These are phyloP conservation scores for Paspalum notatum DNA, from an alignment of 176 grass and related monocot species.

Conservation along the genomic window DNA sequence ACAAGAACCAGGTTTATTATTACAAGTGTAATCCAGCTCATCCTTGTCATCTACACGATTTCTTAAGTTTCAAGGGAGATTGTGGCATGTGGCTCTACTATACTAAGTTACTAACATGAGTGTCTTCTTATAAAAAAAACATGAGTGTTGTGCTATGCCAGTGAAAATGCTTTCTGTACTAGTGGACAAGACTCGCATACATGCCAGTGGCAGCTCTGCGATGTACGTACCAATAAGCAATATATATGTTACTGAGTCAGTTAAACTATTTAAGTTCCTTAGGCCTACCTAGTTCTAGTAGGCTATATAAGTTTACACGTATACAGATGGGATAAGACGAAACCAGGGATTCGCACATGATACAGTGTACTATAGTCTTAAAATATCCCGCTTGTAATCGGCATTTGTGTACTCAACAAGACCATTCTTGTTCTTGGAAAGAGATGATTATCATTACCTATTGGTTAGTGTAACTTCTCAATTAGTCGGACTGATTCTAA, in stretches of 20 bases:
- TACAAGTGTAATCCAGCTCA: neutral
- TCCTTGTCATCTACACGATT: neutral
- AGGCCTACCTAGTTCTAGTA: neutral
- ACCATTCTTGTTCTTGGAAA: slow-evolving; percentile 23
- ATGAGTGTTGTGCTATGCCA: too few species aligned
- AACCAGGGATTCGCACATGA: neutral
- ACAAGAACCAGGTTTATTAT: slow-evolving; percentile 7
- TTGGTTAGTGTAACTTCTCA: slow-evolving; percentile 6
- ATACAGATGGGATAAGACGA: neutral
- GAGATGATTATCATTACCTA: slow-evolving; percentile 18
- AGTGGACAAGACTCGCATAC: too few species aligned
- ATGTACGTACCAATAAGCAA: too few species aligned
- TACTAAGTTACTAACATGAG: too few species aligned
- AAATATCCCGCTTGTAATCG: neutral
- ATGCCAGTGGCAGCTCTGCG: too few species aligned
- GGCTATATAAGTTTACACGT: neutral
- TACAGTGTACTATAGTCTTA: slow-evolving; percentile 35
- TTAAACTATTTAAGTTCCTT: neutral
- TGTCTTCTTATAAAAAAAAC: too few species aligned
- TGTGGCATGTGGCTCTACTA: too few species aligned
- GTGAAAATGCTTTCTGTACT: too few species aligned
- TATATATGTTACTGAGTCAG: too few species aligned
- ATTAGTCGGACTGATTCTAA: neutral
- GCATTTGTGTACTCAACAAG: neutral
- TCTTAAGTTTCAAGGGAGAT: too few species aligned